Evolutionary conservation across 2,329 filamentous ascomycete species (phyloP).

Genomic region (Ascochyta rabiei): DNA sequence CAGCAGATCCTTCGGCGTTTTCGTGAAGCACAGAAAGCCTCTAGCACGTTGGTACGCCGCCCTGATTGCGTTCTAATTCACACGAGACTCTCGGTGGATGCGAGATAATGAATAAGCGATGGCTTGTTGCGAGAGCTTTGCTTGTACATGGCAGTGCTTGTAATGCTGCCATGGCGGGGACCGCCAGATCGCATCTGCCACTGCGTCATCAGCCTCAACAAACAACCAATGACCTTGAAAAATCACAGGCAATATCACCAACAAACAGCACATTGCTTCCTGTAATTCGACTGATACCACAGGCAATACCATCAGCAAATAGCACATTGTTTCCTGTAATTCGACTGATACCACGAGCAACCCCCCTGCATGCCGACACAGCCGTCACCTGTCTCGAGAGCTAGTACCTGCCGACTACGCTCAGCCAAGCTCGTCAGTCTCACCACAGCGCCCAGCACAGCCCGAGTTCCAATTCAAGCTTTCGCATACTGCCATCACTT

Average conservation of each 20-base stretch:
- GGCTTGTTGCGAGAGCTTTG: not conserved
- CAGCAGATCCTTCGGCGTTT: too few relatives aligned
- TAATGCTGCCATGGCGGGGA: constrained; percentile 2
- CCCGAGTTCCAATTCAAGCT: constrained; percentile 3
- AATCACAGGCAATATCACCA: not conserved
- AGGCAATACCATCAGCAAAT: not conserved
- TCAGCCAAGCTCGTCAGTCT: constrained; percentile 6
- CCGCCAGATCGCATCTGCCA: constrained; percentile 5
- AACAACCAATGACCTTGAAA: not conserved
- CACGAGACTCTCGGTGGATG: too few relatives aligned
- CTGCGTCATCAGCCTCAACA: constrained; percentile 22
- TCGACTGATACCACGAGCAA: not conserved
- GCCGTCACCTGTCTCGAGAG: constrained; percentile 5
- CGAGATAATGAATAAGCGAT: too few relatives aligned
- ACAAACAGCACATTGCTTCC: not conserved
- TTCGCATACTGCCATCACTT: constrained; percentile 14
- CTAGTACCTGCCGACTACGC: constrained; percentile 4
- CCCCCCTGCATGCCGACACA: constrained; percentile 4
- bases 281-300: not conserved
- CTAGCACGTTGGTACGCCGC: too few relatives aligned
- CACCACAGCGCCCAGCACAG: constrained; percentile 5
- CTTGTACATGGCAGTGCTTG: not conserved
- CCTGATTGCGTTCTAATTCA: too few relatives aligned
- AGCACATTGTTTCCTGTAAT: not conserved
- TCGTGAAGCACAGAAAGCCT: too few relatives aligned